Base-by-base conservation (phyloP, 1,284 basidiomycete genomes). In the Moesziomyces parantarcticus region DNA sequence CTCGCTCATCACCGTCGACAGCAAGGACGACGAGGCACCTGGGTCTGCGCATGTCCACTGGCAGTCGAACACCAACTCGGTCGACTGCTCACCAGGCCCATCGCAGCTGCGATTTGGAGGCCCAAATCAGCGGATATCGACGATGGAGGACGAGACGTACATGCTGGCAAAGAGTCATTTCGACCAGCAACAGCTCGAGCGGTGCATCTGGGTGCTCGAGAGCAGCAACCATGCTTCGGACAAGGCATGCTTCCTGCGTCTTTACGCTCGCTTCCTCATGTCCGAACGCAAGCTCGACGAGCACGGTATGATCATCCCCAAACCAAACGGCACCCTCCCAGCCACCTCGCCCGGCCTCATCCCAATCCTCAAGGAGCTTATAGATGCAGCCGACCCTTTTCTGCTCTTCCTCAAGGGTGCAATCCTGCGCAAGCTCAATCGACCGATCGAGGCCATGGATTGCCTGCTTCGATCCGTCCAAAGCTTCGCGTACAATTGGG, bases 401-500 rank as follows among this genome's bases (percentile, higher is more conserved):
- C 65, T 83, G 16, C 57, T 83, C n/a, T 83, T 79, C 48, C 59
- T 83, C n/a, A 82, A 82, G 39, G 81, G 81, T 5, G 71, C 81
- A 11, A 58, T 83, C n/a, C 62, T 83, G n/a, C 76, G 75, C 26
- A 79, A 78, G 48, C 70, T 83, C 18, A 66, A 79, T 56, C 78
- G 78, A 29, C 74, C 79, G 7, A 70, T 82, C 68, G 92, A 93
- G 80, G 94, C 96, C 0, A 91, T 96, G 36, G 93, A 94, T 79
- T 89, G 87, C 72, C 88, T 90, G 9, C 86, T 97, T 20, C 85
- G 89, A 34, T 95, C 93, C 7, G 90, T 98, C 49, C 87, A 88
- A 50, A 87, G 87, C 4, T 93, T 92, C 79, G 91, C 93, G 9
- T 99, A 94, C 90, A 98, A 98, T 82, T 99, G 97, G 96, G 92